Conservation (phyloP, 306 rosid genomes). For the Vicia villosa region DNA sequence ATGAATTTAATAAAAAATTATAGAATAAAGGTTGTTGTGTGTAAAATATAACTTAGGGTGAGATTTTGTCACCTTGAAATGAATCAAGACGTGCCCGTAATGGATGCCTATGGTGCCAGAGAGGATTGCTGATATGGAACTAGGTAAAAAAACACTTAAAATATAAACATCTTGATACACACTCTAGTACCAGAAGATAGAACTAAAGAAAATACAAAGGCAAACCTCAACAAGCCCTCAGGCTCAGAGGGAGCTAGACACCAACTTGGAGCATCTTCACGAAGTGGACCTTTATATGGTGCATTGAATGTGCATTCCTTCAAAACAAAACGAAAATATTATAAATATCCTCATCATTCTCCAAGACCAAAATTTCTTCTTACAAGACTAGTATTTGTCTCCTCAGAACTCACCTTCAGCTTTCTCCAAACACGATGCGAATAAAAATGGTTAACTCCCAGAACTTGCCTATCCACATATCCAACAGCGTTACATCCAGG, state of each 20-base stretch:
- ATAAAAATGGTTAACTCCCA: constrained; percentile 92
- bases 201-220: background rate
- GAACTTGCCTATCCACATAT: constrained; percentile 73
- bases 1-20: constrained; percentile 6
- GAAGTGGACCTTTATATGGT: constrained; percentile 52
- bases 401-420: constrained; percentile 54
- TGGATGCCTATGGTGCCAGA: constrained; percentile 84
- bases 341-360: no score
- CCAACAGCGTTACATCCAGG: constrained; percentile 96
- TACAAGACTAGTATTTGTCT: no score
- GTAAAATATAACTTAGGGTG: background rate
- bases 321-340: constrained; percentile 16
- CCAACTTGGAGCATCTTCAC: constrained; percentile 74
- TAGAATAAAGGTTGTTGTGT: background rate
- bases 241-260: constrained; percentile 87
- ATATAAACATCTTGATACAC: background rate
- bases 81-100: constrained; percentile 85
- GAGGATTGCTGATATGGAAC: constrained; percentile 78
- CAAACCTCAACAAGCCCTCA: constrained; percentile 75
- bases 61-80: constrained; percentile 68
- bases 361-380: no score
- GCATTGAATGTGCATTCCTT: constrained; percentile 70
- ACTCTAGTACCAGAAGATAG: background rate
- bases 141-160: constrained; percentile 15
- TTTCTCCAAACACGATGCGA: constrained; percentile 77